Evolutionary conservation across 139 green algal species (phyloP).

Genomic region (Chlamydomonas sp.): DNA sequence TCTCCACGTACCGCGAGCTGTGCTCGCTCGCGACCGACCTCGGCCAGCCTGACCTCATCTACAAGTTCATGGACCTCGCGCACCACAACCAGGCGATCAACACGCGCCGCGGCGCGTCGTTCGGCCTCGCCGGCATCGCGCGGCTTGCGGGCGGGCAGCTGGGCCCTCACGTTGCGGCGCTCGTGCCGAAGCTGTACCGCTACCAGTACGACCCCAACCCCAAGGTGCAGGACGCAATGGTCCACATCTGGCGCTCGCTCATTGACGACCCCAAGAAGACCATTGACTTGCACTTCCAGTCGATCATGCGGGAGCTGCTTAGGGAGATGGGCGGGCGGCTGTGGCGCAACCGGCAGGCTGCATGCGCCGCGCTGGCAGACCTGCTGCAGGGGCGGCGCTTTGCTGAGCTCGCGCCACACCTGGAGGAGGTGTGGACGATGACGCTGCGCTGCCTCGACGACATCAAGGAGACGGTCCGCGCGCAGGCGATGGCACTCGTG

Average conservation of each 20-base stretch:
- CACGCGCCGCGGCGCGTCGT: slow-evolving; percentile 67
- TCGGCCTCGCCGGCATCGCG: slow-evolving; percentile 79
- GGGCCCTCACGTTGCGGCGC: slow-evolving; percentile 49
- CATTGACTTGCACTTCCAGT: slow-evolving; percentile 32
- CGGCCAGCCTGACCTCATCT: slow-evolving; percentile 82
- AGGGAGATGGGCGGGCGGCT: slow-evolving; percentile 62
- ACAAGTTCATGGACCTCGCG: slow-evolving; percentile 39
- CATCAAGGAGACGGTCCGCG: slow-evolving; percentile 76
- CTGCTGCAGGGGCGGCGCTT: slow-evolving; percentile 61
- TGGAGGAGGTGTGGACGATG: slow-evolving; percentile 68
- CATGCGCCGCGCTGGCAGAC: slow-evolving; percentile 58
- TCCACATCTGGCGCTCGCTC: slow-evolving; percentile 71
- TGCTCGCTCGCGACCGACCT: slow-evolving; percentile 82
- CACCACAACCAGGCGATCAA: slow-evolving; percentile 42
- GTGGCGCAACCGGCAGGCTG: slow-evolving; percentile 81
- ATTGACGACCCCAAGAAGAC: slow-evolving; percentile 55
- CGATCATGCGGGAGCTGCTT: slow-evolving; percentile 24
- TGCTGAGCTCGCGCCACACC: slow-evolving; percentile 18
- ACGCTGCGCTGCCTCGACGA: slow-evolving; percentile 72
- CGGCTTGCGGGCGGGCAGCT: slow-evolving; percentile 59
- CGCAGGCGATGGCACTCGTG: slow-evolving; percentile 9
- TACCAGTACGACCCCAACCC: slow-evolving; percentile 80
- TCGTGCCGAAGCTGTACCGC: slow-evolving; percentile 83
- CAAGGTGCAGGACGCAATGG: slow-evolving; percentile 58
- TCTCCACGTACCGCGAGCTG: slow-evolving; percentile 84